Conservation (phyloP, 352 stramenopile species). For the Globisporangium orthogonon region DNA sequence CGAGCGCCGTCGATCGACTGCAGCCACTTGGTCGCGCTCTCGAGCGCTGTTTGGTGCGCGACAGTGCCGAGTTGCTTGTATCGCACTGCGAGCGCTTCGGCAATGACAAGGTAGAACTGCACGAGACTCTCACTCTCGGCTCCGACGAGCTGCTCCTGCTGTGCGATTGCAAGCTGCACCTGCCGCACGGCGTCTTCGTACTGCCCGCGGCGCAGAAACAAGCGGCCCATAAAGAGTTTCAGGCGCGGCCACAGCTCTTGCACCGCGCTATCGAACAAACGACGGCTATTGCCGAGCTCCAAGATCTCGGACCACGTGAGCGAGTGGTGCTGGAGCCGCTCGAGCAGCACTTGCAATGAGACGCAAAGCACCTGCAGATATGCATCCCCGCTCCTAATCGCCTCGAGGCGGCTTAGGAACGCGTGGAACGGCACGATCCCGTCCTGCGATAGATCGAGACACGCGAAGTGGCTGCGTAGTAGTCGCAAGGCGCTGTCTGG, state of each 20-base stretch:
- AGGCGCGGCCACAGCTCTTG: constrained; percentile 30
- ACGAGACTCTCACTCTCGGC: constrained; percentile 27
- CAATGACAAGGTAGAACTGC: constrained; percentile 44
- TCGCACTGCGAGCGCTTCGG: constrained; percentile 42
- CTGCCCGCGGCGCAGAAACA: constrained; percentile 45
- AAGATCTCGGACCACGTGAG: constrained; percentile 32
- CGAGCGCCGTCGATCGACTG: constrained; percentile 39
- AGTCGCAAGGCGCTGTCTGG: constrained; percentile 14
- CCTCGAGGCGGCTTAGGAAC: constrained; percentile 27
- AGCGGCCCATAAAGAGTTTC: constrained; percentile 45
- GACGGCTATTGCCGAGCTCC: constrained; percentile 9
- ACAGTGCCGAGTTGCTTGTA: constrained; percentile 43
- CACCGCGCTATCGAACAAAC: constrained; percentile 14
- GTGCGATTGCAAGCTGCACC: constrained; percentile 34
- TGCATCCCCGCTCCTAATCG: constrained; percentile 6
- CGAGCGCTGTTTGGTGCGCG: constrained; percentile 36
- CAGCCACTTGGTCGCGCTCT: constrained; percentile 43
- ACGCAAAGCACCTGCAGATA: constrained; percentile 22
- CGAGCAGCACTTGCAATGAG: constrained; percentile 17
- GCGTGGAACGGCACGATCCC: constrained; percentile 36
- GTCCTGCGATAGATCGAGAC: constrained; percentile 33
- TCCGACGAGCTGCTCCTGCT: constrained; percentile 31
- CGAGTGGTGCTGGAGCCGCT: constrained; percentile 11
- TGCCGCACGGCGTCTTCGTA: constrained; percentile 48
- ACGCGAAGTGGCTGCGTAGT: constrained; percentile 27